A percentile compares a stretch with the other conserved stretches of the same genome.
phyloP scores from a whole-genome alignment of 495 filamentous ascomycete genomes.

The Penicillium cosmopolitanum region DNA sequence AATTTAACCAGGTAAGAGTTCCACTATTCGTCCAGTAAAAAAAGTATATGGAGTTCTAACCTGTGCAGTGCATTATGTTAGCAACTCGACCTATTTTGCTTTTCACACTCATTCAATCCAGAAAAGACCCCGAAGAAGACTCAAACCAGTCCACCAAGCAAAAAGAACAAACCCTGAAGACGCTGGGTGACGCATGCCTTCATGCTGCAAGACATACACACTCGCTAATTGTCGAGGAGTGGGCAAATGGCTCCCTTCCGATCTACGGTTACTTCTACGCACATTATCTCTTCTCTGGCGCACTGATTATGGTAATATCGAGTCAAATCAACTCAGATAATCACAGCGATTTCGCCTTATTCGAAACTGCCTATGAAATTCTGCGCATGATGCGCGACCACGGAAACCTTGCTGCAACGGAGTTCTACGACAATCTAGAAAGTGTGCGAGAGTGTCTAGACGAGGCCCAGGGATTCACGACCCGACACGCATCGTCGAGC shows the following conservation, averaged over 20 bases:
- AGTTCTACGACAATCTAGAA: slow-evolving; percentile 37
- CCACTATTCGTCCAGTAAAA: background rate
- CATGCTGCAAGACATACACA: slow-evolving; percentile 34
- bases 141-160: slow-evolving; percentile 11
- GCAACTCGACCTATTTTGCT: slow-evolving; percentile 37
- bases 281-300: slow-evolving; percentile 39
- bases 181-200: slow-evolving; percentile 38
- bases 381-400: slow-evolving; percentile 32
- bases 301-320: slow-evolving; percentile 36
- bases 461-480: background rate
- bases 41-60: slow-evolving; percentile 1
- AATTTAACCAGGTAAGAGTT: slow-evolving; percentile 35
- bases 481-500: background rate
- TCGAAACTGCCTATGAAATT: slow-evolving; percentile 36
- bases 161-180: slow-evolving; percentile 24
- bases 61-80: slow-evolving; percentile 34
- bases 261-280: slow-evolving; percentile 41
- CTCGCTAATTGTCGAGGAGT: slow-evolving; percentile 38
- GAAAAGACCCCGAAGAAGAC: slow-evolving; percentile 15
- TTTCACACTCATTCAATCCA: slow-evolving; percentile 28
- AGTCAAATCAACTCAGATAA: slow-evolving; percentile 28
- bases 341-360: slow-evolving; percentile 23
- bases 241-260: slow-evolving; percentile 37
- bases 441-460: slow-evolving; percentile 25
- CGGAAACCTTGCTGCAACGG: slow-evolving; percentile 36